Percentiles rank a stretch among this genome's conserved stretches.
Conservation (phyloP, 2,329 filamentous ascomycete genomes). For the Cytospora chrysosperma region DNA sequence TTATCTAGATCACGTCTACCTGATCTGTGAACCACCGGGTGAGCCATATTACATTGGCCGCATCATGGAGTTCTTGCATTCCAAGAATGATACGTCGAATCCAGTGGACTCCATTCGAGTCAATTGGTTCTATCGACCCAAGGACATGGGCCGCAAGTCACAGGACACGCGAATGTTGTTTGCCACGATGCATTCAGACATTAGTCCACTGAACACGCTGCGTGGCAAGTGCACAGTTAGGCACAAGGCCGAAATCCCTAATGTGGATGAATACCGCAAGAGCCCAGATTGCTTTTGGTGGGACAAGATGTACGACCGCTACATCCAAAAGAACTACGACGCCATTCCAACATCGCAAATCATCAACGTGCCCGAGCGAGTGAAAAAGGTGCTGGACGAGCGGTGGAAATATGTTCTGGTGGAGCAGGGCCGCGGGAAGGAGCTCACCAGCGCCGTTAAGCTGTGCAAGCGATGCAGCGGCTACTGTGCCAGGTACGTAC, state of each 20-base stretch:
- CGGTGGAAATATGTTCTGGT: conserved; percentile 96
- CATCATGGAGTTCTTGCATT: conserved; percentile 96
- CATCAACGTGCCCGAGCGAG: conserved; percentile 91
- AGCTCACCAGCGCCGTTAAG: conserved; percentile 94
- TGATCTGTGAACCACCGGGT: conserved; percentile 94
- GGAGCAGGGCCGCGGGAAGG: conserved; percentile 89
- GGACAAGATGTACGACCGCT: conserved; percentile 95
- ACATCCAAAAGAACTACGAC: conserved; percentile 97
- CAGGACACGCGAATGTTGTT: conserved; percentile 89
- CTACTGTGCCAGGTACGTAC: conserved; percentile 84
- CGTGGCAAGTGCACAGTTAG: conserved; percentile 90
- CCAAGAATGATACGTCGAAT: conserved; percentile 68
- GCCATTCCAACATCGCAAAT: conserved; percentile 89
- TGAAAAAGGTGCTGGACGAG: conserved; percentile 94
- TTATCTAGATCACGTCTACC: conserved; percentile 73
- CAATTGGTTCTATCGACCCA: conserved; percentile 98
- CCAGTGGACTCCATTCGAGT: conserved; percentile 88
- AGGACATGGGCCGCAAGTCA: conserved; percentile 90
- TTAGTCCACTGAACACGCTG: conserved; percentile 85
- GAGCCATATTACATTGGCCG: conserved; percentile 97
- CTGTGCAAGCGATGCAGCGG: conserved; percentile 87
- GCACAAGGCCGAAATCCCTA: conserved; percentile 82
- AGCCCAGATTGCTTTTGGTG: conserved; percentile 91
- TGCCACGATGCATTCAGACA: conserved; percentile 98
- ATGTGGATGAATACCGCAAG: conserved; percentile 81